Evolutionary conservation across 805 yeast genomes (phyloP), one percentile per base, ranked within the genome.

Genomic region (Candida chilensis): DNA sequence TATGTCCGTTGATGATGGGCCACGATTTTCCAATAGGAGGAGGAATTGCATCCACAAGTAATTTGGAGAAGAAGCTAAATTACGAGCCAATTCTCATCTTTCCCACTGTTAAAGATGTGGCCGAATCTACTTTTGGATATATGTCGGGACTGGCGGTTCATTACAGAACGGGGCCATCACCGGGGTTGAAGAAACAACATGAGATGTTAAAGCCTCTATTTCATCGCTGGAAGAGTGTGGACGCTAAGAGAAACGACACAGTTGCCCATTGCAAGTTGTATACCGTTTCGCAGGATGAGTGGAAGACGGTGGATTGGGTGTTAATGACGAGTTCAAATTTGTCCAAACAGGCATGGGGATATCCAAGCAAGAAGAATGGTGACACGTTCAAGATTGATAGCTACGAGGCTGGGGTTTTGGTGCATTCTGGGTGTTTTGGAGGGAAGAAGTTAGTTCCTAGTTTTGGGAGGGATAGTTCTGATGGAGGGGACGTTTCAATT

Each of bases 311-410:
- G 4, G 66, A 71, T 30, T 85, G 94, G 94, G 66, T 77, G 13
- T 48, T 81, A 5, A 60, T 81, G 45, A 81, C 92, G 0, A 78
- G 87, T 28, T 81, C 85, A 19, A 85, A 85, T 44, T 44, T 83
- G 24, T 78, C 88, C 19, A 71, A 71, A 32, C 80, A 74, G 36
- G 95, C 94, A 1, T 85, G 95, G 95, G 95, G 95, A 0, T 53
- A 46, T 4, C 54, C 57, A 11, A 40, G 47, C 24, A 32, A 50
- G 16, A 38, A 41, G 3, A 37, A 36, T n/a, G 42, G 42, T n/a
- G 33, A 5, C 12, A n/a, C 21, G 8, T 53, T 42, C 35, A 41
- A 39, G 39, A 57, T 53, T 32, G 50, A 37, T 46, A 72, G 61
- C 3, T 76, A 58, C 47, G 84, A 77, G 43, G 63, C 65, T 2